Evolutionary conservation across 2,329 filamentous ascomycete genomes (phyloP).

Genomic region (Coniochaeta pulveracea): DNA sequence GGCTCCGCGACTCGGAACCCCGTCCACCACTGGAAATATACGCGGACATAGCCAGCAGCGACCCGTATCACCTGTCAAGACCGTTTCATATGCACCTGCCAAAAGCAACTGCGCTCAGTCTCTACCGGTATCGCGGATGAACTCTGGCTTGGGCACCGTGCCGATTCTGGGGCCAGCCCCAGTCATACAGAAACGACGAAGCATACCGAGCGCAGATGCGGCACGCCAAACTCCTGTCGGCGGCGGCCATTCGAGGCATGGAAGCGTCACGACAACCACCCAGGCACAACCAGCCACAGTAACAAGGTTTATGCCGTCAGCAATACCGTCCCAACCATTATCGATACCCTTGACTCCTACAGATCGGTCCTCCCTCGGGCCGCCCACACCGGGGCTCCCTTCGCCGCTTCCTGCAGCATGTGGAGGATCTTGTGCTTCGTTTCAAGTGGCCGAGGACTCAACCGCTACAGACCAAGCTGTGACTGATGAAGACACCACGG

Average conservation of each 20-base stretch:
- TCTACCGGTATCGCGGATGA: slow-evolving; percentile 7
- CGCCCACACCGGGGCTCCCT: no score
- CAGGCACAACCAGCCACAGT: slow-evolving; percentile 19
- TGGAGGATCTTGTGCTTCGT: slow-evolving; percentile 37
- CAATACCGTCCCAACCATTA: no score
- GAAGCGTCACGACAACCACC: slow-evolving; percentile 1
- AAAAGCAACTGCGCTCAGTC: slow-evolving; percentile 5
- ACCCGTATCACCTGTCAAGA: slow-evolving; percentile 41
- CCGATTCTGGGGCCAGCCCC: slow-evolving; percentile 2
- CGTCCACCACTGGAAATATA: slow-evolving; percentile 14
- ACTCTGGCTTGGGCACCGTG: slow-evolving; percentile 13
- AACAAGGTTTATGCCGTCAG: slow-evolving; percentile 22
- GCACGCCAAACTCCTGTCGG: neutral
- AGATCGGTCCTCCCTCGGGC: no score
- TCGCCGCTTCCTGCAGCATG: slow-evolving; percentile 9
- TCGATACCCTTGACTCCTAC: no score
- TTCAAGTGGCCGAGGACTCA: slow-evolving; percentile 44
- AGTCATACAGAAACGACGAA: neutral
- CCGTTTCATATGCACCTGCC: slow-evolving; percentile 12
- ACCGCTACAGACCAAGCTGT: slow-evolving; percentile 5
- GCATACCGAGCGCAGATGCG: slow-evolving; percentile 1
- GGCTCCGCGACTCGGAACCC: slow-evolving; percentile 25
- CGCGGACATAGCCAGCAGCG: slow-evolving; percentile 22
- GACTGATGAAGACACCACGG: slow-evolving; percentile 18
- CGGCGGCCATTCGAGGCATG: neutral